Conservation (phyloP, 2,329 filamentous ascomycete species). For the Trichoderma lentiforme region DNA sequence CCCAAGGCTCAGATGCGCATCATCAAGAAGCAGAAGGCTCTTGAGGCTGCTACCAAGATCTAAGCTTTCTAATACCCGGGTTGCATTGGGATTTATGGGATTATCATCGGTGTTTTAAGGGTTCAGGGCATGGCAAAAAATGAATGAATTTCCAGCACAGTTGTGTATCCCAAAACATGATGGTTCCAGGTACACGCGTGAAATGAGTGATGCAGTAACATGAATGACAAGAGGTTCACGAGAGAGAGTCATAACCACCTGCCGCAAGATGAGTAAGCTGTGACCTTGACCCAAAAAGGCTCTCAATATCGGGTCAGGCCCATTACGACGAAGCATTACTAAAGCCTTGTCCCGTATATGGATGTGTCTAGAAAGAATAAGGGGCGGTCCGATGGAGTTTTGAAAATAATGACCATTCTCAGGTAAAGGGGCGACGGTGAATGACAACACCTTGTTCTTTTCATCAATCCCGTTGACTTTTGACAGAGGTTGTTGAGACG, state of each 20-base stretch:
- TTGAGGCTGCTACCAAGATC: slow-evolving; percentile 96
- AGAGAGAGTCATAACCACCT: neutral
- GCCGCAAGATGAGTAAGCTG: neutral
- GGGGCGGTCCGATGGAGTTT: neutral
- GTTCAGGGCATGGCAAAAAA: slow-evolving; percentile 42
- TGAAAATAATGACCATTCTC: neutral
- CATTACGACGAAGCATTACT: neutral
- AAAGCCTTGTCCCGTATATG: neutral
- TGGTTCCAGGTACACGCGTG: neutral
- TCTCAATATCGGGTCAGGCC: neutral
- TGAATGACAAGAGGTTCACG: neutral
- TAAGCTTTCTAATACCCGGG: slow-evolving; percentile 53
- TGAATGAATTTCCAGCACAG: slow-evolving; percentile 40
- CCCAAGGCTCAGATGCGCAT: slow-evolving; percentile 80
- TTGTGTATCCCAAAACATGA: slow-evolving; percentile 22
- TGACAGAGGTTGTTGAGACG: neutral
- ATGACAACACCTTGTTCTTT: neutral
- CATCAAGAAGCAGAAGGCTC: slow-evolving; percentile 88
- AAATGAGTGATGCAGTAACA: slow-evolving; percentile 4
- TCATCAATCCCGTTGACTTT: neutral
- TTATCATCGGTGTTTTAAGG: slow-evolving; percentile 40
- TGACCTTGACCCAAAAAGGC: neutral
- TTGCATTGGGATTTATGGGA: slow-evolving; percentile 38
- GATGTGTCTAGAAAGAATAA: neutral
- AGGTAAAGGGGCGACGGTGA: neutral